phyloP scores from a whole-genome alignment of 495 filamentous ascomycete genomes.

The Hypomontagnella submonticulosa region DNA sequence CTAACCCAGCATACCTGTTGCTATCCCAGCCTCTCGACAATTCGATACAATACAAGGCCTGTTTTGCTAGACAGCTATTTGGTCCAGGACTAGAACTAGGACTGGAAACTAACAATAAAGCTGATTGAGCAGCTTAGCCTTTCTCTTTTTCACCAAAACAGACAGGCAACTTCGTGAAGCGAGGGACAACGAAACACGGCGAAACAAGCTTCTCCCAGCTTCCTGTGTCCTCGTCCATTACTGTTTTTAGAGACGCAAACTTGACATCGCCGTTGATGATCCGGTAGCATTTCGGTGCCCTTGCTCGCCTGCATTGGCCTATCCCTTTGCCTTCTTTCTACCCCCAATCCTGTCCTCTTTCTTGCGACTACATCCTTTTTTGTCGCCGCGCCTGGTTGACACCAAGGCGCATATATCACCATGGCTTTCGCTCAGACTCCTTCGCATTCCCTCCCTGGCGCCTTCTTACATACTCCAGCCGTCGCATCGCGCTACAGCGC shows the following conservation, averaged over 20 bases:
- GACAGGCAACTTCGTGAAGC: not conserved
- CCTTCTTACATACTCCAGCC: slow-evolving; percentile 78
- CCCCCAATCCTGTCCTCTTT: slow-evolving; percentile 11
- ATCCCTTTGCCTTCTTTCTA: slow-evolving; percentile 33
- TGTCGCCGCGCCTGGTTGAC: slow-evolving; percentile 22
- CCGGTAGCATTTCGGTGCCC: slow-evolving; percentile 43
- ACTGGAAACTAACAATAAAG: slow-evolving; percentile 4
- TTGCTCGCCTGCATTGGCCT: slow-evolving; percentile 55
- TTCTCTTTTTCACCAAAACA: slow-evolving; percentile 5
- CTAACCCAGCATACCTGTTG: not conserved
- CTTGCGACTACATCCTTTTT: slow-evolving; percentile 29
- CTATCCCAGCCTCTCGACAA: slow-evolving; percentile 16
- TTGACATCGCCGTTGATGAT: slow-evolving; percentile 45
- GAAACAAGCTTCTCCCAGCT: slow-evolving; percentile 12
- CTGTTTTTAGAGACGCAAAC: slow-evolving; percentile 6
- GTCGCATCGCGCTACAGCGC: slow-evolving; percentile 50
- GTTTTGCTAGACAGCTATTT: no score
- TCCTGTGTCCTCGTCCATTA: slow-evolving; percentile 3
- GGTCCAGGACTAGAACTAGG: not conserved
- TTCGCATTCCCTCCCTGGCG: slow-evolving; percentile 73
- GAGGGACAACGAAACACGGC: no score
- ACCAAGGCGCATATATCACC: slow-evolving; percentile 41
- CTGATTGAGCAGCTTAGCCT: not conserved
- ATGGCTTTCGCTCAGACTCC: slow-evolving; percentile 75
- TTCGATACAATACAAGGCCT: no score